These are phyloP conservation scores for Syzygium jambos DNA, from an alignment of 345 rosid genomes.

Conservation along the genomic window DNA sequence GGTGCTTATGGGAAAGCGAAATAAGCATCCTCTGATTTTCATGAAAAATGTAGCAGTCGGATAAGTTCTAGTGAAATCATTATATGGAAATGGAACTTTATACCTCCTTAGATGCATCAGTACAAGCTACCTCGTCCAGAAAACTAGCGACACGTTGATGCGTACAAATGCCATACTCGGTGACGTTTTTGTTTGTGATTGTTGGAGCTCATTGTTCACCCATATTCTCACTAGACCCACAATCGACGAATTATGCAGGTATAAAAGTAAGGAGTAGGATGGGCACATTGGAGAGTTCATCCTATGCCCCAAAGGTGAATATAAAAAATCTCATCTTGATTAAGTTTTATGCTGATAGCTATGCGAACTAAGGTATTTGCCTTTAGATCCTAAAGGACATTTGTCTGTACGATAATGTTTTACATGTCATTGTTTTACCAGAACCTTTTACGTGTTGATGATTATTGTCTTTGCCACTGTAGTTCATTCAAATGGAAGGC, in stretches of 20 bases:
- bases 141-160: background rate
- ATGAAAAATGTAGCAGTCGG: background rate
- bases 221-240: background rate
- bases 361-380: background rate
- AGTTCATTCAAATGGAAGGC: slow-evolving; percentile 93
- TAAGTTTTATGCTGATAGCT: background rate
- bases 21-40: background rate
- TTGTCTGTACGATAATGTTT: background rate
- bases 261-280: background rate
- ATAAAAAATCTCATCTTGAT: background rate
- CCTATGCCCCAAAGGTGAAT: background rate
- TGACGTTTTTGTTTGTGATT: background rate
- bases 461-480: slow-evolving; percentile 13
- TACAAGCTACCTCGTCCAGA: background rate
- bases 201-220: background rate
- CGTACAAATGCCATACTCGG: background rate
- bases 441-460: slow-evolving; percentile 30
- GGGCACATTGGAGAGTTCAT: background rate
- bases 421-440: slow-evolving; percentile 15
- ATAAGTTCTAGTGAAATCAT: background rate
- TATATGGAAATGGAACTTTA: background rate
- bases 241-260: background rate
- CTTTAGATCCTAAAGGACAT: background rate
- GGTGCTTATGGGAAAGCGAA: background rate
- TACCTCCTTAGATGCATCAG: background rate